A percentile compares a stretch with the other conserved stretches of the same genome.
Evolutionary conservation across 1,139 yeast genomes (phyloP).

Genomic region (Yamadazyma diddensiae): DNA sequence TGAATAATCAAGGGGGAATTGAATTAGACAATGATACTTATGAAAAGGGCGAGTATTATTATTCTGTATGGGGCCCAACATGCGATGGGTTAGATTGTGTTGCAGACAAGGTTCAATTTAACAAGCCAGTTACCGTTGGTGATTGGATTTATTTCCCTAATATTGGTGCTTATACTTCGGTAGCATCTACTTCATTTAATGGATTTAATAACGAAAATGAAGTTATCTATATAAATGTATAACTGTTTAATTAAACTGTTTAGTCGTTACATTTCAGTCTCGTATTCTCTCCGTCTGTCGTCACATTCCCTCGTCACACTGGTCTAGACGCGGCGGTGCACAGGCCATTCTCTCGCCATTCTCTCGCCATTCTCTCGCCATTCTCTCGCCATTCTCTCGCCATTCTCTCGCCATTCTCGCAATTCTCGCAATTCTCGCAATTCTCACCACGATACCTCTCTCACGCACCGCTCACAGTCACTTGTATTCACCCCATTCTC

Average conservation of each 20-base stretch:
- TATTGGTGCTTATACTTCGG: slow-evolving; percentile 91
- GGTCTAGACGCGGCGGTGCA: too few relatives aligned
- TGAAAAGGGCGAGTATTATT: slow-evolving; percentile 30
- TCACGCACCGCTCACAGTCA: too few relatives aligned
- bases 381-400: too few relatives aligned
- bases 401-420: too few relatives aligned
- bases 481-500: too few relatives aligned
- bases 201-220: slow-evolving; percentile 71
- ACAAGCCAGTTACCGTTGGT: slow-evolving; percentile 68
- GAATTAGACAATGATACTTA: slow-evolving; percentile 16
- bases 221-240: slow-evolving; percentile 49
- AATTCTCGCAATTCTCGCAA: too few relatives aligned
- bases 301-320: too few relatives aligned
- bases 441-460: too few relatives aligned
- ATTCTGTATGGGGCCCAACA: slow-evolving; percentile 96
- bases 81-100: slow-evolving; percentile 96
- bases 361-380: too few relatives aligned
- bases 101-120: slow-evolving; percentile 48
- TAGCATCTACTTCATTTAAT: slow-evolving; percentile 85
- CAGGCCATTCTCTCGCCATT: too few relatives aligned
- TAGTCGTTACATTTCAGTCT: slow-evolving; percentile 2
- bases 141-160: slow-evolving; percentile 89
- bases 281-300: too few relatives aligned
- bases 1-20: slow-evolving; percentile 1
- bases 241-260: slow-evolving; percentile 9